Evolutionary conservation across 2,329 filamentous ascomycete genomes (phyloP).

Genomic region (Colletotrichum sp.): DNA sequence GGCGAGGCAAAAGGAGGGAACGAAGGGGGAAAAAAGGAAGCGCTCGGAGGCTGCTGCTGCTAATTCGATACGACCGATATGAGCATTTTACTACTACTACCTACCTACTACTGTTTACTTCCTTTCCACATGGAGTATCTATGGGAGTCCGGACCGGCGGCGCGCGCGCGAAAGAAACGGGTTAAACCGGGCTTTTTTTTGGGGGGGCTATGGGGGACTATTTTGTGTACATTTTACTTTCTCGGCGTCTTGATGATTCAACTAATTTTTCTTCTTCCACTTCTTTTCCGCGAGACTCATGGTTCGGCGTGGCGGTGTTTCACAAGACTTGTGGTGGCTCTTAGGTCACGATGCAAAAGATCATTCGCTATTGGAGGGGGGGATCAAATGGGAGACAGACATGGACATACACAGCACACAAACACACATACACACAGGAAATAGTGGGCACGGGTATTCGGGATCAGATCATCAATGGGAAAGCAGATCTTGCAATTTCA

Average conservation of each 20-base stretch:
- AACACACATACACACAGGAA: not conserved
- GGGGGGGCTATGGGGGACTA: not conserved
- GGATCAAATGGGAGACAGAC: not conserved
- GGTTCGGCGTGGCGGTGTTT: not conserved
- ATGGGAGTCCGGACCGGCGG: not conserved
- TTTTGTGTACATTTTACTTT: not conserved
- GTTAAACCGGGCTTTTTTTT: no score
- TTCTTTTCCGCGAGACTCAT: not conserved
- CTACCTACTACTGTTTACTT: not conserved
- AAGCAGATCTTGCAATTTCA: not conserved
- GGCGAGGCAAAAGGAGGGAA: not conserved
- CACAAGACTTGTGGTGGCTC: not conserved
- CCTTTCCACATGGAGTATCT: not conserved
- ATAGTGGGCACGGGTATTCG: not conserved
- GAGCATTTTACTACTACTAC: constrained; percentile 4
- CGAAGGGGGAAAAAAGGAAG: not conserved
- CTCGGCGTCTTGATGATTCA: not conserved
- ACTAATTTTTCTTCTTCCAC: not conserved
- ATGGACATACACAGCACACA: not conserved
- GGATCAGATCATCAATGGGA: not conserved
- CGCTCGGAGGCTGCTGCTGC: not conserved
- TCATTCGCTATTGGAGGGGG: not conserved
- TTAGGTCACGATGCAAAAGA: not conserved
- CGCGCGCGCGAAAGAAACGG: not conserved
- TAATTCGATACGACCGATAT: constrained; percentile 7